phyloP scores from a whole-genome alignment of 805 yeast species.

The Wickerhamomyces canadensis region DNA sequence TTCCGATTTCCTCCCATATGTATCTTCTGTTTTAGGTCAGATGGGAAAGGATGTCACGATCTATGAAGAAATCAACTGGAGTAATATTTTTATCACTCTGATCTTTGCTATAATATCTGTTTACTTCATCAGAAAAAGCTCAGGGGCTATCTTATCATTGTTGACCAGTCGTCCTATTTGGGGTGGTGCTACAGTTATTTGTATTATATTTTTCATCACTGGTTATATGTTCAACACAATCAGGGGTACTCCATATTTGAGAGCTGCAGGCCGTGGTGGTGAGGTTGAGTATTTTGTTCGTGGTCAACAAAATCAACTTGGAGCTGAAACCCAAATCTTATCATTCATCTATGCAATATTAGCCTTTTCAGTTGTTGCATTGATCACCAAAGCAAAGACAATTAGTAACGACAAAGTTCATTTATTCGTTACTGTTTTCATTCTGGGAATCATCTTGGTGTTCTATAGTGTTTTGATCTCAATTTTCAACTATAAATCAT shows the following conservation, averaged over 20 bases:
- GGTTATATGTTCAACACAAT: slow-evolving; percentile 95
- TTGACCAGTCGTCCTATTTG: slow-evolving; percentile 56
- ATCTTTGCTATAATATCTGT: slow-evolving; percentile 32
- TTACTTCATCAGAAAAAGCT: slow-evolving; percentile 26
- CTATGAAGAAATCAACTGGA: slow-evolving; percentile 34
- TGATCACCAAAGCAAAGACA: slow-evolving; percentile 53
- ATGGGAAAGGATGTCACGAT: slow-evolving; percentile 21
- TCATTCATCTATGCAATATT: slow-evolving; percentile 68
- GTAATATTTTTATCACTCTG: slow-evolving; percentile 27
- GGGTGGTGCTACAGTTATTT: slow-evolving; percentile 62
- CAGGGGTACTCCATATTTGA: slow-evolving; percentile 55
- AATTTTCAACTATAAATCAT: slow-evolving; percentile 64
- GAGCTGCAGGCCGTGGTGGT: slow-evolving; percentile 31
- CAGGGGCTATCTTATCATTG: slow-evolving; percentile 32
- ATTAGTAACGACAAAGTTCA: slow-evolving; percentile 40
- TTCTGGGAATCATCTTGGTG: slow-evolving; percentile 43
- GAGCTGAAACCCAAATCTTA: slow-evolving; percentile 84
- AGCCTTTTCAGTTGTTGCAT: slow-evolving; percentile 51
- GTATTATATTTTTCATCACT: slow-evolving; percentile 65
- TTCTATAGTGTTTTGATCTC: slow-evolving; percentile 59
- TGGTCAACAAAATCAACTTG: slow-evolving; percentile 75
- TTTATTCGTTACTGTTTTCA: slow-evolving; percentile 40
- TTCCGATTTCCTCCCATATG: slow-evolving; percentile 26
- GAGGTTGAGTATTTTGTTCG: slow-evolving; percentile 38
- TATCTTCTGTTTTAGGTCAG: slow-evolving; percentile 25